phyloP scores from a whole-genome alignment of 345 rosid genomes.

The Erucastrum elatum region DNA sequence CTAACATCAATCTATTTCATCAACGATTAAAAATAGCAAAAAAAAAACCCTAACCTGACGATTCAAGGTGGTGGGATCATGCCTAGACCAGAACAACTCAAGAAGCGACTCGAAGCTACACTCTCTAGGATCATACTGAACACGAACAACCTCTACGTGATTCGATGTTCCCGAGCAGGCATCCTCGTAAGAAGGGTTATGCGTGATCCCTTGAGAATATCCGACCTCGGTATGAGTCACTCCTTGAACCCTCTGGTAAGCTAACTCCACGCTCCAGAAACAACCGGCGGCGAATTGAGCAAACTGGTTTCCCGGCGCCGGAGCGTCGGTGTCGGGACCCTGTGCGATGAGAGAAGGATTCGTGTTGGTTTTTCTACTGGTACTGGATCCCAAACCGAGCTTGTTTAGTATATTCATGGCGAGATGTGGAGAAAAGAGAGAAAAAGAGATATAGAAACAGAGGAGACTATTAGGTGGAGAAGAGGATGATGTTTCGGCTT shows the following conservation, averaged over 20 bases:
- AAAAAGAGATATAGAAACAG: neutral
- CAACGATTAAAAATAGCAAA: constrained; percentile 19
- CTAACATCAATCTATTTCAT: neutral
- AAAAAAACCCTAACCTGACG: constrained; percentile 64
- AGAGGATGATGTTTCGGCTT: neutral
- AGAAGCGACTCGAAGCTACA: constrained; percentile 66
- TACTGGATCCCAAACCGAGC: constrained; percentile 63
- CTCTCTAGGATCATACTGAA: constrained; percentile 83
- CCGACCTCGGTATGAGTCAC: constrained; percentile 83
- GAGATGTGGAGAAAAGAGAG: neutral
- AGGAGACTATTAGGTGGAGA: neutral
- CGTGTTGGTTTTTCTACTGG: constrained; percentile 47
- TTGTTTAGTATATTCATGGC: constrained; percentile 87
- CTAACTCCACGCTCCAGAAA: constrained; percentile 92
- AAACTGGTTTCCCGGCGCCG: constrained; percentile 73
- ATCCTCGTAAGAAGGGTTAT: constrained; percentile 72
- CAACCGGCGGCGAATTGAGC: constrained; percentile 91
- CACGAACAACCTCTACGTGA: constrained; percentile 78
- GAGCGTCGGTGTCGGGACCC: constrained; percentile 67
- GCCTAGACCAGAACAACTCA: constrained; percentile 76
- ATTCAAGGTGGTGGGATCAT: constrained; percentile 91
- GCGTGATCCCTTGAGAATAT: constrained; percentile 60
- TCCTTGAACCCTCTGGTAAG: constrained; percentile 77
- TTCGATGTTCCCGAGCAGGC: constrained; percentile 66
- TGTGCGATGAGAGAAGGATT: constrained; percentile 64